Conservation (phyloP, 306 rosid genomes). For the Gleditsia sinensis region DNA sequence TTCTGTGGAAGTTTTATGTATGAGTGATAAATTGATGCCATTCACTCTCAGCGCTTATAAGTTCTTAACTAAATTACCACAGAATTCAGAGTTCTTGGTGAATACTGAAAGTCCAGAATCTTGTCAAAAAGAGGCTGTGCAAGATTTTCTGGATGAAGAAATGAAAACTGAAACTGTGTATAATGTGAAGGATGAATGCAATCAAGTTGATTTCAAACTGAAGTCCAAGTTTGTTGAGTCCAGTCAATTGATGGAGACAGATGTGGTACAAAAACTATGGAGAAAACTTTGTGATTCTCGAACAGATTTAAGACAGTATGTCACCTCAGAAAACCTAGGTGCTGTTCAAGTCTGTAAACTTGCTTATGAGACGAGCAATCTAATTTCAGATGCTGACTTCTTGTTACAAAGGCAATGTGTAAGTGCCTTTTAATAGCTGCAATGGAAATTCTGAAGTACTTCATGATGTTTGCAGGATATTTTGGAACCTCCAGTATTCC, state of each 20-base stretch:
- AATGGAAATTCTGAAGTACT: conserved; percentile 32
- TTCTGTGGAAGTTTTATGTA: conserved; percentile 44
- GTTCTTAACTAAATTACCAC: conserved; percentile 17
- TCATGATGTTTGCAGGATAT: neutral
- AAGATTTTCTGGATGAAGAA: conserved; percentile 45
- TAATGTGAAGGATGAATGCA: conserved; percentile 62
- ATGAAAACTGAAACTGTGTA: conserved; percentile 39
- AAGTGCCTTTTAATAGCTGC: conserved; percentile 36
- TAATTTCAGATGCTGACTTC: conserved; percentile 70
- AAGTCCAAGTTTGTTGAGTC: conserved; percentile 43
- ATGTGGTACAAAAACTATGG: conserved; percentile 65
- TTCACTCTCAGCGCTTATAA: conserved; percentile 26
- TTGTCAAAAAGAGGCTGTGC: conserved; percentile 47
- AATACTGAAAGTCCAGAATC: conserved; percentile 43
- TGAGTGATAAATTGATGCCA: conserved; percentile 38
- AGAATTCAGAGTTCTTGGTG: conserved; percentile 34
- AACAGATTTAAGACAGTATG: conserved; percentile 53
- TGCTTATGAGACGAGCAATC: conserved; percentile 59
- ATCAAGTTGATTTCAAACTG: conserved; percentile 44
- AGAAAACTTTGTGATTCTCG: conserved; percentile 51
- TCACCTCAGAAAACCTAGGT: conserved; percentile 48
- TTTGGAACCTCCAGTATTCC: conserved; percentile 21
- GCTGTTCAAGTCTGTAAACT: conserved; percentile 55
- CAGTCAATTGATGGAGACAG: conserved; percentile 35
- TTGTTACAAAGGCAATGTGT: conserved; percentile 44